Evolutionary conservation across 2,329 filamentous ascomycete genomes (phyloP), one percentile per base, ranked within the genome.

Genomic region (Cordyceps javanica): DNA sequence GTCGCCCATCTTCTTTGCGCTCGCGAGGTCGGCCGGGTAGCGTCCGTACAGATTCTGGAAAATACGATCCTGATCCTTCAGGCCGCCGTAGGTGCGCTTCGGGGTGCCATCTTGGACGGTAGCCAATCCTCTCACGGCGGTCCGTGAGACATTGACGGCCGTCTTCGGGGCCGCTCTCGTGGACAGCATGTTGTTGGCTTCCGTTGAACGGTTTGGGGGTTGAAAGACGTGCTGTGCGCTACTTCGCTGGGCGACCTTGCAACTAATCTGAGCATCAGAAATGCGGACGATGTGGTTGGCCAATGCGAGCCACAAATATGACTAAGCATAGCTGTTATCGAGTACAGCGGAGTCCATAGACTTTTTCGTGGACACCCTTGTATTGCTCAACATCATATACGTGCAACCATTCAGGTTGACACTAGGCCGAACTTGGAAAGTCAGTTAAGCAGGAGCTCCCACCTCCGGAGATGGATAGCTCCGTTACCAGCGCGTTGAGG

Each of bases 41-140:
- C 94, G 91, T 69, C 91, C 87, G 78, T 99, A 99, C 60, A 99
- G 82, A 78, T 99, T 99, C 79, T 96, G 92, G 78, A 99, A 99
- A 76, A 99, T 99, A 68, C 94, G 87, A 78, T 99, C 94, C 79
- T 97, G 91, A 73, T 99, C 94, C 77, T 86, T 89, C 67, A 99
- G 82, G 59, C 91, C 91, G 68, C 94, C 91, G 75, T 95, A 89
- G 64, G 83, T 82, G 65, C 83, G 85, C 73, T 88, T 87, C 53
- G 87, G 81, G 62, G 82, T 76, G 67, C 79, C 81, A 74, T 92
- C 89, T 72, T 90, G 86, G 65, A 91, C 88, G 61, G 89, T 91
- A 68, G 90, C 90, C 76, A 97, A 88, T 65, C 82, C 82, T 72
- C 93, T 87, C 65, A 76, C 74, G 68, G 73, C 69, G 63, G 73